Evolutionary conservation across 805 yeast species (phyloP), one percentile per base, ranked within the genome.

Genomic region (Groenewaldozyma tartarivorans): DNA sequence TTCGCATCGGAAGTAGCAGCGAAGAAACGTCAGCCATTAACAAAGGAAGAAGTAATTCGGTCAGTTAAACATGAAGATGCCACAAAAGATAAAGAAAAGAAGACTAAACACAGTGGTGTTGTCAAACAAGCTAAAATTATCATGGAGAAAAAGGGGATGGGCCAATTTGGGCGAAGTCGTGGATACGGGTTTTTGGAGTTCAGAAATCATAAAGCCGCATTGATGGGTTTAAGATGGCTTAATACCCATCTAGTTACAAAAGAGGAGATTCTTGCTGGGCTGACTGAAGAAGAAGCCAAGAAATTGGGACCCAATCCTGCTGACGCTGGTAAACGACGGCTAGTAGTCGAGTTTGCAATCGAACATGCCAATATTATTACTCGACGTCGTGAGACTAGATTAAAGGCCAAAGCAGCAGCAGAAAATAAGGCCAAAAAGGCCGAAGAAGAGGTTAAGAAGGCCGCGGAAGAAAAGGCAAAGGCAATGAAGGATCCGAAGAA

Each of bases 181-280:
- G 98, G 98, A 46, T 92, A 90, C 55, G 98, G 98, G 48, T 90
- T 92, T 70, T 63, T 92, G 35, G 97, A 92, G 63, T 87, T 72
- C 61, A 78, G 87, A 62, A 95, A 88, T 61, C 98, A 92, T 61
- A 82, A 81, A 61, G 60, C 80, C 48, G 97, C 98, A 1, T 71
- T 92, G 50, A 88, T 87, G 96, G 96, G 94, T 2, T 73, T 92
- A 42, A 77, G 98, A 68, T 92, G 96, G 95, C 71, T 92, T 60
- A 92, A 92, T 60, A 95, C 95, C 5, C 96, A 90, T 57, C 80
- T 75, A 55, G 95, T 92, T 4, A 65, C 84, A 0, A 61, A 61
- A 26, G 75, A 71, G 6, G 96, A 88, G 60, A 72, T 86, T 32
- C 48, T 50, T 1, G 58, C 39, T 4, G 63, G 58, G 3, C 38